Base-by-base conservation (phyloP, 2,329 filamentous ascomycete species). In the Pestalotiopsis sp. region DNA sequence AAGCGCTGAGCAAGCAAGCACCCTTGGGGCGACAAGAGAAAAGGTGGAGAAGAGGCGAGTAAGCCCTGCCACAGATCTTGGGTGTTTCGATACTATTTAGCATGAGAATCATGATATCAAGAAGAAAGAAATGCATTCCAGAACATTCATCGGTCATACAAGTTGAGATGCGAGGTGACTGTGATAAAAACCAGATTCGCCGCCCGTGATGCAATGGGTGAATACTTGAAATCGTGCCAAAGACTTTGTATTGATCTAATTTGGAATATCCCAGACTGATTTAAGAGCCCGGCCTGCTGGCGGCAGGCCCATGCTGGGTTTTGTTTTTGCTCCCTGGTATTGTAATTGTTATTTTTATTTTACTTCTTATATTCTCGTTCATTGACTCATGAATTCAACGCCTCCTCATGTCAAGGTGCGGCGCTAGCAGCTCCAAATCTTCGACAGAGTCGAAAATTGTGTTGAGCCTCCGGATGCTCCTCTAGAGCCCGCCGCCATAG, bases 401-500 rank as follows among this genome's bases (percentile, higher is more conserved):
- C 5, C 31, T 39, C 59, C 38, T 62, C 45, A 36, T 7, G 31
- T 52, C 20, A 4, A 52, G 14, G 56, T 65, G 23, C 23, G 36
- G 62, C 27, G 62, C 62, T 12, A 58, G 31, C 45, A 52, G 49
- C 25, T 23, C 38, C 25, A 66, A 2, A 58, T 60, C 27, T 13
- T 41, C 65, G 52, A 14, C 4, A 9, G 56, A 60, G 11, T 5
- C 20, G 20, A 7, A 36, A 56, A 36, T 41, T 20, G 20, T 62
- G n/a, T 20, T 36, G 6, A 36, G 31, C 31, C 56, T 49, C 39
- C 25, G 14, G 57, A 65, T 45, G 65, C 63, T 64, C 52, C 49
- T 63, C 69, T 70, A 70, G 25, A 67, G 63, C 38, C 75, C 76
- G 11, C 61, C 61, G 70, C 84, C 84, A 73, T 83, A 87, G 74